A percentile compares a stretch with the other conserved stretches of the same genome.
Conservation (phyloP, 495 filamentous ascomycete species). For the Diplogelasinospora grovesii region DNA sequence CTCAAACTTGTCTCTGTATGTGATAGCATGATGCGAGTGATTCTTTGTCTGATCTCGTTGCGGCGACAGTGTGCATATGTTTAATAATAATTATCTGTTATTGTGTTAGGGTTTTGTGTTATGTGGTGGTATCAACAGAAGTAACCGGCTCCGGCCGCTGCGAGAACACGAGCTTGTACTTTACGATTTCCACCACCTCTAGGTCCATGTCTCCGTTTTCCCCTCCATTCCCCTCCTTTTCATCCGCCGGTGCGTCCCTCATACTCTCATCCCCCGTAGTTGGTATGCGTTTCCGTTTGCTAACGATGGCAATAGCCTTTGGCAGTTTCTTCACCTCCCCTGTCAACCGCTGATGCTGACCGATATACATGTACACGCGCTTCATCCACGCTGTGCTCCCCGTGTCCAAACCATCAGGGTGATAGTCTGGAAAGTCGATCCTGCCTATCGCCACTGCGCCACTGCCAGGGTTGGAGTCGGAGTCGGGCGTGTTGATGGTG, state of each 20-base stretch:
- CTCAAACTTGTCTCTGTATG: not conserved
- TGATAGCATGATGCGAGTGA: no score
- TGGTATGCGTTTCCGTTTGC: conserved; percentile 40
- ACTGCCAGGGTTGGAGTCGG: conserved; percentile 3
- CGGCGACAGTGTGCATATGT: no score
- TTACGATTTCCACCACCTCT: conserved; percentile 76
- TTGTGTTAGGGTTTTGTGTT: no score
- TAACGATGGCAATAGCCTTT: conserved; percentile 71
- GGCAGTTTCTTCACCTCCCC: conserved; percentile 84
- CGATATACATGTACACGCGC: conserved; percentile 77
- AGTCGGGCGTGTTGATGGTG: conserved; percentile 61
- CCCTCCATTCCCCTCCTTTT: conserved; percentile 2
- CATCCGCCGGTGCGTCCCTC: no score
- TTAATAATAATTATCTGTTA: no score
- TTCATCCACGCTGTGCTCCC: conserved; percentile 72
- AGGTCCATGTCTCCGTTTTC: conserved; percentile 28
- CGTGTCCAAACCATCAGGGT: conserved; percentile 38
- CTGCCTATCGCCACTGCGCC: conserved; percentile 57
- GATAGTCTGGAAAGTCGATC: conserved; percentile 72
- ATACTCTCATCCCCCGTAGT: conserved; percentile 12
- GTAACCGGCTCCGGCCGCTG: conserved; percentile 79
- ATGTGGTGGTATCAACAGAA: no score
- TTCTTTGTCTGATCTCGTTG: no score
- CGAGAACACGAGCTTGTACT: conserved; percentile 84
- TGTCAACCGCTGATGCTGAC: conserved; percentile 79